phyloP scores from a whole-genome alignment of 768 basidiomycete genomes.

The Terana coerulea region DNA sequence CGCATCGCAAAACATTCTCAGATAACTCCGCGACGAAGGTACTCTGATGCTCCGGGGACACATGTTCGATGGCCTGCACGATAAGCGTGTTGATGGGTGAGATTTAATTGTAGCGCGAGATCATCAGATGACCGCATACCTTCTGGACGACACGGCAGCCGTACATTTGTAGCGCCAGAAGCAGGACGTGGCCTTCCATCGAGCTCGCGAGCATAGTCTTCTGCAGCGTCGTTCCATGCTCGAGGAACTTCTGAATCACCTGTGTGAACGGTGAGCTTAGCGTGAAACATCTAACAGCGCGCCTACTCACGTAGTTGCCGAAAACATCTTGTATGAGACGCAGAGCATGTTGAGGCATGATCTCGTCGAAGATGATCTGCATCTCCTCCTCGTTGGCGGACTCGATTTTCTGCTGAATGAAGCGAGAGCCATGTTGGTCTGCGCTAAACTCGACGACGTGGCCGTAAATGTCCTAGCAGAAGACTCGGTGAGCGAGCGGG shows the following conservation, averaged over 20 bases:
- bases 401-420: conserved; percentile 89
- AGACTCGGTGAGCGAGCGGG: background rate
- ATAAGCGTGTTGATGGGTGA: too few species aligned
- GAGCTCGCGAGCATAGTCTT: conserved; percentile 61
- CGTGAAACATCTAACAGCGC: background rate
- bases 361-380: conserved; percentile 80
- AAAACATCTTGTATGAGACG: conserved; percentile 89
- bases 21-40: conserved; percentile 76
- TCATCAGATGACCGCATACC: conserved; percentile 38
- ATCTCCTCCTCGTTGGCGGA: conserved; percentile 74
- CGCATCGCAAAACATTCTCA: conserved; percentile 75
- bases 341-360: conserved; percentile 70
- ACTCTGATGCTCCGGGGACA: conserved; percentile 75
- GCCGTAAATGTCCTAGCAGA: conserved; percentile 74
- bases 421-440: conserved; percentile 97
- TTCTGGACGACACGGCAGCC: conserved; percentile 96
- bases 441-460: conserved; percentile 87
- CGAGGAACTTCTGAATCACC: conserved; percentile 94
- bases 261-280: conserved; percentile 28
- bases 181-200: conserved; percentile 76
- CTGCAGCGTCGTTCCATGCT: conserved; percentile 76
- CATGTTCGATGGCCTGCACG: conserved; percentile 80
- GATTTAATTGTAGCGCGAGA: background rate
- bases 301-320: conserved; percentile 83
- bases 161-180: conserved; percentile 87